Percentiles rank a stretch among this genome's conserved stretches.
These are phyloP conservation scores for Phytophthora hibernalis DNA, from an alignment of 352 stramenopile species.

Conservation along the genomic window DNA sequence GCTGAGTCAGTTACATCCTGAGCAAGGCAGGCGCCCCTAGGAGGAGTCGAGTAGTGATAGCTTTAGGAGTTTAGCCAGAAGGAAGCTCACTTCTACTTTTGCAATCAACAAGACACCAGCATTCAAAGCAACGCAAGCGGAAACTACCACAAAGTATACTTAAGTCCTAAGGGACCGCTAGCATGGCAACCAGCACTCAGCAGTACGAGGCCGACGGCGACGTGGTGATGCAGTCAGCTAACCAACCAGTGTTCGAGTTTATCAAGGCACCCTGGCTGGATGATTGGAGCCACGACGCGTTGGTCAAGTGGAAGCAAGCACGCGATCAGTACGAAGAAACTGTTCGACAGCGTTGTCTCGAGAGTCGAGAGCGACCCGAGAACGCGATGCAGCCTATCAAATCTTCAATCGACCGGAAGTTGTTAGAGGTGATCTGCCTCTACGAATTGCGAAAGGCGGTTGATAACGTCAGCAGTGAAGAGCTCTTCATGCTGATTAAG, in stretches of 20 bases:
- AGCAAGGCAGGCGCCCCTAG: no score
- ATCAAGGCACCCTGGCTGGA: slow-evolving; percentile 1
- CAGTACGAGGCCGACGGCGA: slow-evolving; percentile 7
- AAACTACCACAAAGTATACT: slow-evolving; percentile 17
- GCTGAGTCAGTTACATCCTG: no score
- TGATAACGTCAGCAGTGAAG: slow-evolving; percentile 2
- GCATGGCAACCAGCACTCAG: background rate
- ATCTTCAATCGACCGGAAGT: background rate
- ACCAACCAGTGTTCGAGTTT: slow-evolving; percentile 11
- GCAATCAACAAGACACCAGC: background rate
- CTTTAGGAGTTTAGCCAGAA: no score
- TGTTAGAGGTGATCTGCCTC: slow-evolving; percentile 11
- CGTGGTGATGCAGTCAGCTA: slow-evolving; percentile 4
- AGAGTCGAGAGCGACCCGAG: slow-evolving; percentile 1
- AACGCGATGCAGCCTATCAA: background rate
- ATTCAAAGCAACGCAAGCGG: slow-evolving; percentile 2
- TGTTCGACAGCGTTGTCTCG: slow-evolving; percentile 1
- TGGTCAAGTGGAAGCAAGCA: slow-evolving; percentile 11
- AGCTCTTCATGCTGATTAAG: slow-evolving; percentile 2
- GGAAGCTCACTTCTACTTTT: background rate
- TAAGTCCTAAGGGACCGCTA: slow-evolving; percentile 7
- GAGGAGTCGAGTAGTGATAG: background rate
- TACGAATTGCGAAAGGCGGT: slow-evolving; percentile 8
- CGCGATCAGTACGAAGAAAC: slow-evolving; percentile 8
- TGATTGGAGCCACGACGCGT: slow-evolving; percentile 5